Evolutionary conservation across 441 rosid species (phyloP).

Genomic region (Populus tomentosa): DNA sequence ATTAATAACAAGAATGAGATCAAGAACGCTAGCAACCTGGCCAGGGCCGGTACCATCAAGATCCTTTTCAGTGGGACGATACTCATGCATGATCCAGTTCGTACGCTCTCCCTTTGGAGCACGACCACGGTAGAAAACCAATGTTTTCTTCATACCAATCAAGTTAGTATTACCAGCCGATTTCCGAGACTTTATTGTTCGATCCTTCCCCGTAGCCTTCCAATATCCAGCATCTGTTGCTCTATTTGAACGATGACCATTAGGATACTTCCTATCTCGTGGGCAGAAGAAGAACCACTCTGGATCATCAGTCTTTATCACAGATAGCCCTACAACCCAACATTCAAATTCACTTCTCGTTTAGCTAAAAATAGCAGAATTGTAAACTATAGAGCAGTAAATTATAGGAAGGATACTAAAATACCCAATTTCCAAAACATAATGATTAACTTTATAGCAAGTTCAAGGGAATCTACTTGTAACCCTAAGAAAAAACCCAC

Average conservation of each 20-base stretch:
- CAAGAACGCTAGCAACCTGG: slow-evolving; percentile 43
- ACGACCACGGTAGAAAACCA: slow-evolving; percentile 83
- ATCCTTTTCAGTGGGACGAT: slow-evolving; percentile 64
- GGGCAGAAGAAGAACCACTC: slow-evolving; percentile 98
- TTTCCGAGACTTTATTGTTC: slow-evolving; percentile 66
- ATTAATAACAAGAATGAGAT: background rate
- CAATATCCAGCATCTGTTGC: slow-evolving; percentile 90
- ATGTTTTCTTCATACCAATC: slow-evolving; percentile 92
- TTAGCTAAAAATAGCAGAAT: background rate
- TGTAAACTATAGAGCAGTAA: background rate
- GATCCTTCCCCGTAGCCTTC: slow-evolving; percentile 93
- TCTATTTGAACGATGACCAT: slow-evolving; percentile 85
- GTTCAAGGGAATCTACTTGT: no score
- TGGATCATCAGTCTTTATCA: slow-evolving; percentile 74
- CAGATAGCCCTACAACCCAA: slow-evolving; percentile 47
- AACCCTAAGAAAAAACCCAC: background rate
- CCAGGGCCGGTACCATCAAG: slow-evolving; percentile 78
- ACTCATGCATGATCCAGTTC: slow-evolving; percentile 91
- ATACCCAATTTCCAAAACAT: background rate
- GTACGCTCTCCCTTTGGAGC: slow-evolving; percentile 89
- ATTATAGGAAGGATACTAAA: background rate
- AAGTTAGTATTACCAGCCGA: slow-evolving; percentile 13
- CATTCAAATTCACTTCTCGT: background rate
- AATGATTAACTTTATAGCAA: no score
- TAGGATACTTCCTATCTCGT: slow-evolving; percentile 83